These are phyloP conservation scores for Discostella stelligera DNA, from an alignment of 352 stramenopile species.

Conservation along the genomic window DNA sequence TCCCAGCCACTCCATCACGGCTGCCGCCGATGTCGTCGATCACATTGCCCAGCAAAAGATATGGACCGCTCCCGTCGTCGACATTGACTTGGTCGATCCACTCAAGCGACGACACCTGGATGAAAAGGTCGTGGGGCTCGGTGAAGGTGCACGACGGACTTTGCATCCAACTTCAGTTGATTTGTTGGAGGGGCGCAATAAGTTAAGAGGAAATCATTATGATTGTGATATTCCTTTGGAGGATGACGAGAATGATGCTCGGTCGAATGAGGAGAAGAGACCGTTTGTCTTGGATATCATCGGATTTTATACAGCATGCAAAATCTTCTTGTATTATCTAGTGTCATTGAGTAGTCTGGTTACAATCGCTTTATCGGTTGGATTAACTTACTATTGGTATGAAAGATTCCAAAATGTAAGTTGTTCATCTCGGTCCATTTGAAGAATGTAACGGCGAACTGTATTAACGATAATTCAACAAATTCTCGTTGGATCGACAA, in stretches of 20 bases:
- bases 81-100: slow-evolving; percentile 18
- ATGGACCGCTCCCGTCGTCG: neutral
- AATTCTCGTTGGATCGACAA: slow-evolving; percentile 2
- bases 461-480: slow-evolving; percentile 3
- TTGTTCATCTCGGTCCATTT: neutral
- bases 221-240: slow-evolving; percentile 28
- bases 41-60: slow-evolving; percentile 8
- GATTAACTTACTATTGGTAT: slow-evolving; percentile 62
- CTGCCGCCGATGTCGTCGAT: slow-evolving; percentile 6
- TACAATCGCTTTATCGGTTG: slow-evolving; percentile 32
- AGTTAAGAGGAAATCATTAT: slow-evolving; percentile 24
- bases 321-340: slow-evolving; percentile 64
- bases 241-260: slow-evolving; percentile 46
- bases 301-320: slow-evolving; percentile 48
- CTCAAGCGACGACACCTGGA: slow-evolving; percentile 22
- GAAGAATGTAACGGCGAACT: neutral
- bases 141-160: slow-evolving; percentile 18
- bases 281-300: slow-evolving; percentile 28
- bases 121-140: slow-evolving; percentile 35
- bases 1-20: neutral
- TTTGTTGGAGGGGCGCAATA: slow-evolving; percentile 22
- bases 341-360: slow-evolving; percentile 60
- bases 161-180: slow-evolving; percentile 4
- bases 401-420: slow-evolving; percentile 28
- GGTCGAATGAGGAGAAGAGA: slow-evolving; percentile 35